A percentile compares a stretch with the other conserved stretches of the same genome.
Conservation (phyloP, 164 flowering plant species). For the Liquidambar formosana region DNA sequence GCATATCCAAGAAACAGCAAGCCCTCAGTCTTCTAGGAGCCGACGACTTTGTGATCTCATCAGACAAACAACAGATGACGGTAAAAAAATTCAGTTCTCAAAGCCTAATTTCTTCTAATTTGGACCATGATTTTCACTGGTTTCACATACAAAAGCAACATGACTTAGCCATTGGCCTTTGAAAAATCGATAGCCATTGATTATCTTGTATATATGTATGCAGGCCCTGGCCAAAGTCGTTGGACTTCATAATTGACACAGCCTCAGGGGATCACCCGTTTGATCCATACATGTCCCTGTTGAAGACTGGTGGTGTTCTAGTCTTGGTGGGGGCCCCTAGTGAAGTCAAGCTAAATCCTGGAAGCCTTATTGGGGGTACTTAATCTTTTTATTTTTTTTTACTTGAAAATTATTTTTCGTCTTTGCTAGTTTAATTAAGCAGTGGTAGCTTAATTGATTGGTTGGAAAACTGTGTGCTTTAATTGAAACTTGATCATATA, state of each 20-base stretch:
- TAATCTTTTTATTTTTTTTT: neutral
- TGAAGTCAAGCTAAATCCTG: constrained; percentile 72
- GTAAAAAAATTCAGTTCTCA: no score
- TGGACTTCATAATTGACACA: constrained; percentile 74
- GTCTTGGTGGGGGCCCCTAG: constrained; percentile 78
- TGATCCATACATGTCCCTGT: constrained; percentile 69
- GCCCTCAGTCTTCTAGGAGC: constrained; percentile 67
- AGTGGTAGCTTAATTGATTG: neutral
- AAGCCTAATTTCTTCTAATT: neutral
- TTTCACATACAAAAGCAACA: neutral
- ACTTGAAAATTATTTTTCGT: neutral
- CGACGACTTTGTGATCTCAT: constrained; percentile 66
- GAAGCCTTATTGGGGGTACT: constrained; percentile 60
- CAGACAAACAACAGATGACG: constrained; percentile 68
- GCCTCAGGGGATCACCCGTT: constrained; percentile 89
- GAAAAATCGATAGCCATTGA: neutral
- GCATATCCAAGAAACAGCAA: constrained; percentile 70
- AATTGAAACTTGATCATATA: neutral
- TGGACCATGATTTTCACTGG: neutral
- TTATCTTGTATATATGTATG: no score
- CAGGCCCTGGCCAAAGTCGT: constrained; percentile 52
- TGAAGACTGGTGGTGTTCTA: constrained; percentile 64
- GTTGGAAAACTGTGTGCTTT: neutral
- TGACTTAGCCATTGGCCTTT: neutral
- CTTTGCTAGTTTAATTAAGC: neutral